These are phyloP conservation scores for Tylopilus sp. DNA, from an alignment of 768 basidiomycete genomes.

Conservation along the genomic window DNA sequence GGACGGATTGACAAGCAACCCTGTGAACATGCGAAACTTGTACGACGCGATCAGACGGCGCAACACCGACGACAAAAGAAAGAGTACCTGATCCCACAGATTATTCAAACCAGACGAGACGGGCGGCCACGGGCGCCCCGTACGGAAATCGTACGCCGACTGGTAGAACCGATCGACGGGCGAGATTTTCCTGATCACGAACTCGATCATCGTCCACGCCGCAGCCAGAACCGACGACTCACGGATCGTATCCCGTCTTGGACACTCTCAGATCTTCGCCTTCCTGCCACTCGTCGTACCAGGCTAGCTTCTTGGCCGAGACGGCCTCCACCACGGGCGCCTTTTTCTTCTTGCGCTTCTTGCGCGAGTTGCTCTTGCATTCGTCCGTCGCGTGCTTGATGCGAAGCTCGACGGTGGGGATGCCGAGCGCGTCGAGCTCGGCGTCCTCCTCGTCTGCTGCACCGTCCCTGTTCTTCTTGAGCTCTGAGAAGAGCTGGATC, in stretches of 20 bases:
- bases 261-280: conserved; percentile 47
- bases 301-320: conserved; percentile 35
- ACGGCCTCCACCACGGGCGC: conserved; percentile 11
- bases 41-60: conserved; percentile 6
- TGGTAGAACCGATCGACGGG: conserved; percentile 55
- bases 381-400: conserved; percentile 52
- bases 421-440: conserved; percentile 65
- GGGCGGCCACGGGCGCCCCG: conserved; percentile 38
- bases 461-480: conserved; percentile 30
- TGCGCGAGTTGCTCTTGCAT: conserved; percentile 54
- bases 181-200: conserved; percentile 37
- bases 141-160: conserved; percentile 56
- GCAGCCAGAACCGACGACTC: conserved; percentile 17
- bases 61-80: not conserved
- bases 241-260: conserved; percentile 49
- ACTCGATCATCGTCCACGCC: not conserved
- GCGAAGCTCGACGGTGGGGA: conserved; percentile 58
- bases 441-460: conserved; percentile 37
- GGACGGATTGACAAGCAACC: conserved; percentile 50
- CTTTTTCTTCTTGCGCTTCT: conserved; percentile 45
- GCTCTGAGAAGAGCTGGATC: conserved; percentile 48
- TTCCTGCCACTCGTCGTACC: conserved; percentile 76
- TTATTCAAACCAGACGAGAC: conserved; percentile 31
- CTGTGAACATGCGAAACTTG: conserved; percentile 61
- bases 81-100: conserved; percentile 63